Evolutionary conservation across 1,284 basidiomycete genomes (phyloP), one percentile per base, ranked within the genome.

Genomic region (Cronartium quercuum): DNA sequence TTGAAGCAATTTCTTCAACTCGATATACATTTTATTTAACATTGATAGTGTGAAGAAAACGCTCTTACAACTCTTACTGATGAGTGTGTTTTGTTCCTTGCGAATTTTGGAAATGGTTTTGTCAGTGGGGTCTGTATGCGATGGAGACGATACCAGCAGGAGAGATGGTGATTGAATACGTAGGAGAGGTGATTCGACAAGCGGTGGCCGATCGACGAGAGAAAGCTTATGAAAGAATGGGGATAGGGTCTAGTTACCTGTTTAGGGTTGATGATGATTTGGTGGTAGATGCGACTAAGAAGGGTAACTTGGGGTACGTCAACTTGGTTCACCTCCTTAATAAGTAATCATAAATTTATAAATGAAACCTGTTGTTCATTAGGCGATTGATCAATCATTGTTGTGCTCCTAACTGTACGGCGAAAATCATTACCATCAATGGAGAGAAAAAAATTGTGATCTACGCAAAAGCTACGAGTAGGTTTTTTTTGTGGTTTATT

Each of bases 141-240:
- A 81, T 81, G 81, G 81, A 82, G 76, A 88, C 88, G 80, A 98
- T 99, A 79, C 88, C 91, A 15, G 85, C 88, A 24, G 93, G 94
- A 5, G 96, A 99, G 83, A 98, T 99, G 93, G 95, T 99, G 58
- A 98, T 98, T 83, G 96, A 99, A 84, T 99, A 99, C 80, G 96
- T 99, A 9, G 96, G 96, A 41, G 96, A 99, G 85, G 87, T 98
- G 76, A 91, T 96, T 77, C 87, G 96, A 34, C 92, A 94, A 73
- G 91, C 92, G 79, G 93, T 99, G 4, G 95, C 96, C 35, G 96
- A 98, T 81, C 91, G 94, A 82, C 87, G 96, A 69, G 96, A 99
- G 84, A 95, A 96, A 85, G 87, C 88, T 79, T 98, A 99, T 82
- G 92, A 98, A 83, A 86, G 92, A 75, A 91, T 94, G 81, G 94